phyloP scores from a whole-genome alignment of 148 eudicot species.

The Pharnaceum exiguum region DNA sequence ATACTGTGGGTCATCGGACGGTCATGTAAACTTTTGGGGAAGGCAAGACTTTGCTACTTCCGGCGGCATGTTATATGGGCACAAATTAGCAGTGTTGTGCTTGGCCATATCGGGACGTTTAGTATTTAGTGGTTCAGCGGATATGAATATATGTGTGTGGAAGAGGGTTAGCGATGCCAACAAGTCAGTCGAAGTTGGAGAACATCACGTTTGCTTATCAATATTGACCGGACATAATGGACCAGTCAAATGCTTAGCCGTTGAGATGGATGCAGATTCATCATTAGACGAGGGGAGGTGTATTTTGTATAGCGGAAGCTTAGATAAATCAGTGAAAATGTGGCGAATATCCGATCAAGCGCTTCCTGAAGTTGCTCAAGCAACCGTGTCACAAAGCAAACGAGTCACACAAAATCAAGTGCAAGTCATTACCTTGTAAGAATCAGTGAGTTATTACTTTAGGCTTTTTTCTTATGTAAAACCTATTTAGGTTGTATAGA shows the following conservation, averaged over 20 bases:
- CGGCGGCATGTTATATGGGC: constrained; percentile 45
- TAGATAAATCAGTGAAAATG: constrained; percentile 74
- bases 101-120: constrained; percentile 45
- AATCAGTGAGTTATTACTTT: not conserved
- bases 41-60: constrained; percentile 26
- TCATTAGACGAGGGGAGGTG: constrained; percentile 11
- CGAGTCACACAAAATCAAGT: not conserved
- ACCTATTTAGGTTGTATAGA: too few species aligned
- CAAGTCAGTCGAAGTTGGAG: not conserved
- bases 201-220: constrained; percentile 44
- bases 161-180: constrained; percentile 19
- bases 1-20: constrained; percentile 69
- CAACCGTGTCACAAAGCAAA: not conserved
- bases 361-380: not conserved
- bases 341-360: constrained; percentile 45
- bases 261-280: constrained; percentile 32
- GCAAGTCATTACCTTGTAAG: not conserved
- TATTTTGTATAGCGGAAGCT: constrained; percentile 67
- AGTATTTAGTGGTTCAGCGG: constrained; percentile 71
- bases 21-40: constrained; percentile 57
- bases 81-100: constrained; percentile 61
- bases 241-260: constrained; percentile 75
- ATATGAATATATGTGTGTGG: constrained; percentile 73
- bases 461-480: too few species aligned
- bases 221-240: constrained; percentile 57